These are phyloP conservation scores for Curvularia lunata DNA, from an alignment of 2,329 filamentous ascomycete genomes.

Conservation along the genomic window DNA sequence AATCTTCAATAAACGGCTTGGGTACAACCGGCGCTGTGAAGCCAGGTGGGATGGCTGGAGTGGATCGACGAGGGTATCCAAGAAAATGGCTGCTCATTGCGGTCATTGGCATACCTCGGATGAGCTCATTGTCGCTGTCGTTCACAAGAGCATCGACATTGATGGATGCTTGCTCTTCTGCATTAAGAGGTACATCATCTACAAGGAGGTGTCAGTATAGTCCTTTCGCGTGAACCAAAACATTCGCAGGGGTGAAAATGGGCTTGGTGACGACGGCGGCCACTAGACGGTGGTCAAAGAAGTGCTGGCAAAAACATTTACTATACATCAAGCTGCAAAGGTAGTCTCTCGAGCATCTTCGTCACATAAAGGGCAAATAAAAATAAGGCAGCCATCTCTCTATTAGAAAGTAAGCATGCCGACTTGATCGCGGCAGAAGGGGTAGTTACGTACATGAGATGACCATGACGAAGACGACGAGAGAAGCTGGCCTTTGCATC, in stretches of 20 bases:
- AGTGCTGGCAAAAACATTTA: slow-evolving; percentile 30
- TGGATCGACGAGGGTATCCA: slow-evolving; percentile 50
- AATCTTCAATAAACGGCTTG: slow-evolving; percentile 32
- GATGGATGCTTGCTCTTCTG: slow-evolving; percentile 65
- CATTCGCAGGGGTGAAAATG: not conserved
- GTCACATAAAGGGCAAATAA: slow-evolving; percentile 45
- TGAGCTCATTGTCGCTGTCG: slow-evolving; percentile 52
- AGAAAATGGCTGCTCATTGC: slow-evolving; percentile 34
- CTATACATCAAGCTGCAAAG: slow-evolving; percentile 39
- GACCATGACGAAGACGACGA: slow-evolving; percentile 56
- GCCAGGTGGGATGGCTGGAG: slow-evolving; percentile 55
- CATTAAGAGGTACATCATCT: slow-evolving; percentile 68
- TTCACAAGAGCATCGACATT: slow-evolving; percentile 74
- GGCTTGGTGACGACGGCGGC: slow-evolving; percentile 26
- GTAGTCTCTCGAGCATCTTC: slow-evolving; percentile 48
- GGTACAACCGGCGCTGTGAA: slow-evolving; percentile 46
- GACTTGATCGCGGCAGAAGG: slow-evolving; percentile 48
- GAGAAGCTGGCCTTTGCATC: slow-evolving; percentile 47
- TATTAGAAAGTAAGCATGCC: slow-evolving; percentile 53
- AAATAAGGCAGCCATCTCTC: slow-evolving; percentile 48
- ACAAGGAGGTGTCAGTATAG: slow-evolving; percentile 52
- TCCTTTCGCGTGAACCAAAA: slow-evolving; percentile 3
- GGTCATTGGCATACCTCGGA: slow-evolving; percentile 39
- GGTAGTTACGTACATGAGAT: slow-evolving; percentile 54
- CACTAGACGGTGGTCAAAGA: slow-evolving; percentile 20